phyloP scores from a whole-genome alignment of 768 basidiomycete species.

The Glaciozyma martinii region DNA sequence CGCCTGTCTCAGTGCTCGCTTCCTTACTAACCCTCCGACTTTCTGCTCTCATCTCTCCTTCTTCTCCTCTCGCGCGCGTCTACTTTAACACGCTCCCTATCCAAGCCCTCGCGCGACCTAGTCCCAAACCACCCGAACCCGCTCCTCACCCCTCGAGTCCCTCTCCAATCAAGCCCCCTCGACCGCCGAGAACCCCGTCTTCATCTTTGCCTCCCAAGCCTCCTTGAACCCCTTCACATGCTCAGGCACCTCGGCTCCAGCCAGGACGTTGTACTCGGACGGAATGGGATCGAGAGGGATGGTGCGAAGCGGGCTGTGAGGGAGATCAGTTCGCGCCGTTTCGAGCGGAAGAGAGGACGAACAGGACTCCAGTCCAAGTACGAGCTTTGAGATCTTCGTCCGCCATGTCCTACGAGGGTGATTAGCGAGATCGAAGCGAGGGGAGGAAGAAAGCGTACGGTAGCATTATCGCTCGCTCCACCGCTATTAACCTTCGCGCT shows the following conservation, averaged over 20 bases:
- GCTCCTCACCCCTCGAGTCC: too few relatives aligned
- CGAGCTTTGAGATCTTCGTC: not conserved
- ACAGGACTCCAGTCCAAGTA: slow-evolving; percentile 5
- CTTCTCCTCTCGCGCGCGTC: too few relatives aligned
- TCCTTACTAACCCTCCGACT: too few relatives aligned
- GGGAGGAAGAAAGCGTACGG: not conserved
- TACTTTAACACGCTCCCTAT: too few relatives aligned
- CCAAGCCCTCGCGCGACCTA: too few relatives aligned
- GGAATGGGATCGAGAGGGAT: not conserved
- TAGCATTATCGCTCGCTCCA: not conserved
- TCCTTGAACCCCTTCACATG: not conserved
- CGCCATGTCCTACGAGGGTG: not conserved
- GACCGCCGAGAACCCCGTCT: not conserved
- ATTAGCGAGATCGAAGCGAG: not conserved
- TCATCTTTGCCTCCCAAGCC: not conserved
- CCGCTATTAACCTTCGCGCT: not conserved
- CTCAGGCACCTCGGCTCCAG: not conserved
- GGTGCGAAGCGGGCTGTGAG: not conserved
- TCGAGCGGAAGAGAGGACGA: not conserved
- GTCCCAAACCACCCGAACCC: too few relatives aligned
- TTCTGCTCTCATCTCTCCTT: too few relatives aligned
- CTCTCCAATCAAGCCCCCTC: not conserved
- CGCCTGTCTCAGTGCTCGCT: too few relatives aligned
- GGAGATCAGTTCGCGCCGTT: too few relatives aligned
- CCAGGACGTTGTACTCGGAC: slow-evolving; percentile 6